These are phyloP conservation scores for Setaria italica DNA, from an alignment of 202 grass and related monocot genomes.

Conservation along the genomic window DNA sequence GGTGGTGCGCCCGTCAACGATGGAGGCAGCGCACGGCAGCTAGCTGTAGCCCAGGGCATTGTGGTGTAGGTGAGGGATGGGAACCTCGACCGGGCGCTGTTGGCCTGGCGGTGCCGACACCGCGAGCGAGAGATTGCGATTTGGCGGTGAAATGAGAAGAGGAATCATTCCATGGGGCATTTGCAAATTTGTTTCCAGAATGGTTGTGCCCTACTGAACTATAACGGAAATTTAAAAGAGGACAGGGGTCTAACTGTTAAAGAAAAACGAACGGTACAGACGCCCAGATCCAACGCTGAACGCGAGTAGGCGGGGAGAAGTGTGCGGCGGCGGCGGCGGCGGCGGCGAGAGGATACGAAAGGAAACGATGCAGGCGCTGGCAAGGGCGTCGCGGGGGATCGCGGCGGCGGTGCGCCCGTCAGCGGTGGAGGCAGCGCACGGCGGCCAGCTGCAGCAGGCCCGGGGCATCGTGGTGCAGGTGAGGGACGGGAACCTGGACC, in stretches of 20 bases:
- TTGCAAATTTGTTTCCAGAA: background rate
- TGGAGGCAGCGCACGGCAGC: background rate
- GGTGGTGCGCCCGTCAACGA: background rate
- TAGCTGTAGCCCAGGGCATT: slow-evolving; percentile 66
- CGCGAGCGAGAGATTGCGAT: background rate
- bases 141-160: background rate
- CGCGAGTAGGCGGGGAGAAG: background rate
- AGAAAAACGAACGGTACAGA: background rate
- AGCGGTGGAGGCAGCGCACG: background rate
- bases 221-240: background rate
- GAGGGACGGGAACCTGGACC: slow-evolving; percentile 81
- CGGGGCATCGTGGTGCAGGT: slow-evolving; percentile 85
- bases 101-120: background rate
- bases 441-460: slow-evolving; percentile 40
- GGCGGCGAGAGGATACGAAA: slow-evolving; percentile 9
- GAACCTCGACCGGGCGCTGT: slow-evolving; percentile 81
- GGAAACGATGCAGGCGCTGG: slow-evolving; percentile 51
- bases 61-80: slow-evolving; percentile 75
- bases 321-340: background rate
- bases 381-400: slow-evolving; percentile 37
- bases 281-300: slow-evolving; percentile 3
- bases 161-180: background rate
- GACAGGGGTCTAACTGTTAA: background rate
- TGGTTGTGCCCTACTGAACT: slow-evolving; percentile 13
- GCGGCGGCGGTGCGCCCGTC: background rate